Conservation (phyloP, 345 rosid species). For the Triadica sebifera region DNA sequence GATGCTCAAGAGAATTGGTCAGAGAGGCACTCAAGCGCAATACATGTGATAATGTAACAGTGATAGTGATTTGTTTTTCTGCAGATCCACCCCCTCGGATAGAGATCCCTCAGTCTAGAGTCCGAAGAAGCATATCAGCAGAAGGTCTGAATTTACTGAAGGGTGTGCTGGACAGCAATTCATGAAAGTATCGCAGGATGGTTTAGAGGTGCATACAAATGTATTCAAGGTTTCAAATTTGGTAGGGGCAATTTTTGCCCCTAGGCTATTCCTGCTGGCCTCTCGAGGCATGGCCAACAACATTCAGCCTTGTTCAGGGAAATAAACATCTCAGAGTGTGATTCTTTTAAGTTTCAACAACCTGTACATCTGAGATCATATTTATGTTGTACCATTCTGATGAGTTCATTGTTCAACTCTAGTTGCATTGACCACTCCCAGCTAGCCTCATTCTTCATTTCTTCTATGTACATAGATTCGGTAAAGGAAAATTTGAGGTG, state of each 20-base stretch:
- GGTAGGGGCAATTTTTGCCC: constrained; percentile 15
- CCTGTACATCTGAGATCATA: constrained; percentile 33
- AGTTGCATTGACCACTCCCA: background rate
- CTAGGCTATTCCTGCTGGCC: constrained; percentile 9
- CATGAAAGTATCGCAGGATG: constrained; percentile 27
- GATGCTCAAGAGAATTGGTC: constrained; percentile 88
- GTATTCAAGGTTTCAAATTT: constrained; percentile 3
- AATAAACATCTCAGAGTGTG: constrained; percentile 16
- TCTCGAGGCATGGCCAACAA: constrained; percentile 13
- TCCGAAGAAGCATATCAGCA: constrained; percentile 77
- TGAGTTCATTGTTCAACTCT: constrained; percentile 23
- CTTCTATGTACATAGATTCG: constrained; percentile 30
- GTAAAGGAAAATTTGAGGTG: background rate
- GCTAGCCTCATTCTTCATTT: constrained; percentile 2
- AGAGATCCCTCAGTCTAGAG: constrained; percentile 63
- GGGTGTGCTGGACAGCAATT: constrained; percentile 69
- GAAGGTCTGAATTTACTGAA: constrained; percentile 86
- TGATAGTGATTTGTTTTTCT: constrained; percentile 76
- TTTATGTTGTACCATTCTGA: constrained; percentile 30
- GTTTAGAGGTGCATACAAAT: constrained; percentile 5
- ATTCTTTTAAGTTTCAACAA: constrained; percentile 27
- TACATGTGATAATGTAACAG: constrained; percentile 83
- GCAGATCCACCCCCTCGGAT: constrained; percentile 79
- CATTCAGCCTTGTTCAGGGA: constrained; percentile 16
- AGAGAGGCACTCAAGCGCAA: constrained; percentile 79